Evolutionary conservation across 441 rosid genomes (phyloP).

Genomic region (Kokia cookei): DNA sequence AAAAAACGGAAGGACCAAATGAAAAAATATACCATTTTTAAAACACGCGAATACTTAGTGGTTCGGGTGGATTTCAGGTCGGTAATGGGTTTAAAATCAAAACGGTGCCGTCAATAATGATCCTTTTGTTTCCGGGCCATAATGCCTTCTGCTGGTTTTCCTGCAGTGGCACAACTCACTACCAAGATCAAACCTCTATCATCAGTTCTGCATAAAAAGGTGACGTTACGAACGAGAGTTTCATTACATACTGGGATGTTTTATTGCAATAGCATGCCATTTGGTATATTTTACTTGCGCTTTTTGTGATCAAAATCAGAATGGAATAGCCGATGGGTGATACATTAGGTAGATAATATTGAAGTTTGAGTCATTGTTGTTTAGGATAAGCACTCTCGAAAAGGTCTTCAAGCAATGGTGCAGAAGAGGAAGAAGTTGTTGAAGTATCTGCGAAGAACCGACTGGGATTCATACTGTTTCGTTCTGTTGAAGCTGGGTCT

Average conservation of each 20-base stretch:
- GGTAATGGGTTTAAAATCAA: no score
- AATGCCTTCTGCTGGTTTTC: conserved; percentile 8
- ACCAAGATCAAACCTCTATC: conserved; percentile 89
- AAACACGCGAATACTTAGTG: no score
- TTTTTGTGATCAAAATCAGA: not conserved
- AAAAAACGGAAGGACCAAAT: no score
- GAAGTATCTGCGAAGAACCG: conserved; percentile 79
- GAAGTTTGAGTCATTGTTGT: not conserved
- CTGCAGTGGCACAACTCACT: conserved; percentile 93
- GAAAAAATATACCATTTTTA: no score
- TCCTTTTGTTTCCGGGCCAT: not conserved
- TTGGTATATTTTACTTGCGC: not conserved
- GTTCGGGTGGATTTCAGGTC: no score
- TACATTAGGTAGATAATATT: not conserved
- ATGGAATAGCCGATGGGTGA: not conserved
- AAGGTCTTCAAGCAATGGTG: conserved; percentile 82
- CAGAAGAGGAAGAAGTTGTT: conserved; percentile 68
- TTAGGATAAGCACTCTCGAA: conserved; percentile 84
- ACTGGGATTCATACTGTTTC: conserved; percentile 82
- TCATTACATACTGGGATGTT: not conserved
- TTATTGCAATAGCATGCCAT: not conserved
- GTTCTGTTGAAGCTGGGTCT: conserved; percentile 78
- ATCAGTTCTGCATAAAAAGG: conserved; percentile 76
- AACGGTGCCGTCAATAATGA: not conserved
- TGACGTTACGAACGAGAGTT: conserved; percentile 12